Percentiles rank a stretch among this genome's conserved stretches.
These are phyloP conservation scores for Cryptosporidium andersoni DNA, from an alignment of 169 alveolate species.

Conservation along the genomic window DNA sequence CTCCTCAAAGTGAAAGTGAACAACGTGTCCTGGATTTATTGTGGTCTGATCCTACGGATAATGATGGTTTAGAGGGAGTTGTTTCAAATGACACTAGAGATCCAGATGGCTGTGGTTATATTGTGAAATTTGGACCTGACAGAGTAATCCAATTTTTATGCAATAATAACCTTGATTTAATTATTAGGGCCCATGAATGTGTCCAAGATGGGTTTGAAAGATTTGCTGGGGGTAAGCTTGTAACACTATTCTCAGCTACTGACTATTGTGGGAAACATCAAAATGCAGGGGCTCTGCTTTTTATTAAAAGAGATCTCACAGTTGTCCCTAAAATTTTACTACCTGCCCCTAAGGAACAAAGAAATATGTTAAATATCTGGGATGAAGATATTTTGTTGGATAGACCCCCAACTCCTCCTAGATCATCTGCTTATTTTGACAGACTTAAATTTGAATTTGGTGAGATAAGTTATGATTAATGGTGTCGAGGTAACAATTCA, in stretches of 20 bases:
- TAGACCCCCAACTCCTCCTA: conserved; percentile 70
- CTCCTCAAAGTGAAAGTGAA: conserved; percentile 87
- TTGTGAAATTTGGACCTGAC: conserved; percentile 97
- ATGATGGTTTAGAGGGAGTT: conserved; percentile 96
- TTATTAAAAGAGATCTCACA: conserved; percentile 94
- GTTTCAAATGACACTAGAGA: conserved; percentile 97
- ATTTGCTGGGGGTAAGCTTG: conserved; percentile 98
- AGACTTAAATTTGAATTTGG: conserved; percentile 39
- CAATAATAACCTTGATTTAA: conserved; percentile 81
- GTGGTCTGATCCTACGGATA: conserved; percentile 98
- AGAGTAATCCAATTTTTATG: conserved; percentile 84
- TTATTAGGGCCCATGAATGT: conserved; percentile 99
- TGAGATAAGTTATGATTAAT: background rate
- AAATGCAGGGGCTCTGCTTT: conserved; percentile 94
- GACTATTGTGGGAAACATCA: conserved; percentile 99
- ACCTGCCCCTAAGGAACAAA: conserved; percentile 85
- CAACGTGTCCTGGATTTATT: conserved; percentile 84
- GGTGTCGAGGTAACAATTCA: too few species aligned
- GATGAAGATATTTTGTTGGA: conserved; percentile 58
- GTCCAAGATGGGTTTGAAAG: conserved; percentile 99
- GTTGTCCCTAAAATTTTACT: conserved; percentile 97
- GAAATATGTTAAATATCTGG: conserved; percentile 27
- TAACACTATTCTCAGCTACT: conserved; percentile 98
- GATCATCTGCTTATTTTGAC: conserved; percentile 63
- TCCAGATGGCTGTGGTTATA: conserved; percentile 99